Evolutionary conservation across 352 stramenopile species (phyloP).

Genomic region (Globisporangium nagaii): DNA sequence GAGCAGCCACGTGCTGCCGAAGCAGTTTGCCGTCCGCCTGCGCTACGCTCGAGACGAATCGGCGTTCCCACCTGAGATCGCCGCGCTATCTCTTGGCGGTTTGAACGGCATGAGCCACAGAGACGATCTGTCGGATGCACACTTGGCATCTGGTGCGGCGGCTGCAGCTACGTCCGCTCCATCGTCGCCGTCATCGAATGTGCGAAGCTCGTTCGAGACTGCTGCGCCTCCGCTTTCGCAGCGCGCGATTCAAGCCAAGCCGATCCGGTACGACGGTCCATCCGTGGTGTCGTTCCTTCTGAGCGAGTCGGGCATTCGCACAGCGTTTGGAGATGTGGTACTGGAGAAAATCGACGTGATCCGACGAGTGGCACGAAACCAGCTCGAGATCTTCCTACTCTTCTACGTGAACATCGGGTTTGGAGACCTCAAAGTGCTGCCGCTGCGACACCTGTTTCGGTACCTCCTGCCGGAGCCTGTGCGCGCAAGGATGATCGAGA

Average conservation of each 20-base stretch:
- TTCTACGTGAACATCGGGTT: slow-evolving; percentile 65
- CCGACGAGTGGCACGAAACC: slow-evolving; percentile 37
- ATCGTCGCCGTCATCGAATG: neutral
- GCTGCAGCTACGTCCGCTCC: neutral
- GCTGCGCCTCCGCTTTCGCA: slow-evolving; percentile 1
- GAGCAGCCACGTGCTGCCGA: slow-evolving; percentile 54
- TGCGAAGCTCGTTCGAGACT: slow-evolving; percentile 9
- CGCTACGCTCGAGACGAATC: slow-evolving; percentile 41
- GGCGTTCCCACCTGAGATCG: slow-evolving; percentile 36
- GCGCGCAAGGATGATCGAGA: slow-evolving; percentile 53
- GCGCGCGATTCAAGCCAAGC: slow-evolving; percentile 27
- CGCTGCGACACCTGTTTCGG: slow-evolving; percentile 68
- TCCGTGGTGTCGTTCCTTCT: slow-evolving; percentile 62
- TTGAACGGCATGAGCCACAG: slow-evolving; percentile 17
- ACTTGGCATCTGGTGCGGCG: neutral
- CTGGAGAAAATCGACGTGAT: slow-evolving; percentile 84
- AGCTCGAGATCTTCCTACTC: slow-evolving; percentile 68
- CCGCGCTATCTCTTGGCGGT: slow-evolving; percentile 16
- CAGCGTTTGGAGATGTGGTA: slow-evolving; percentile 71
- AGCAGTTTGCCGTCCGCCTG: slow-evolving; percentile 58
- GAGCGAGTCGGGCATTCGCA: slow-evolving; percentile 54
- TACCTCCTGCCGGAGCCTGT: slow-evolving; percentile 63
- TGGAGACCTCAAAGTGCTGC: slow-evolving; percentile 49
- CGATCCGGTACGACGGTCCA: slow-evolving; percentile 63
- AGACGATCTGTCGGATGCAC: neutral